Conservation (phyloP, 2,329 filamentous ascomycete species). For the Hymenoscyphus linearis region DNA sequence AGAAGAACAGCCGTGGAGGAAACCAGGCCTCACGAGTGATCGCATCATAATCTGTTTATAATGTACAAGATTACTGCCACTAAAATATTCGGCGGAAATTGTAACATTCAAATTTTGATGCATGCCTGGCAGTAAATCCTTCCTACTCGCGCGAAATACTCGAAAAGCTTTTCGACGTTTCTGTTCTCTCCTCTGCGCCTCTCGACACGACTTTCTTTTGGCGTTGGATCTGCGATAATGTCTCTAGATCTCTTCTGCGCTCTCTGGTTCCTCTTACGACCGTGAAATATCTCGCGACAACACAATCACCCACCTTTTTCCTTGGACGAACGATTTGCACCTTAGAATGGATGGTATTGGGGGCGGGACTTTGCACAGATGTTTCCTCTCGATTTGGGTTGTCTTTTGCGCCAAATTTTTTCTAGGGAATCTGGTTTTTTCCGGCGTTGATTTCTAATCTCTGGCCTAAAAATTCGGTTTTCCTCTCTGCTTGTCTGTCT, state of each 20-base stretch:
- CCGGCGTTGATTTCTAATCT: neutral
- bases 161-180: slow-evolving; percentile 8
- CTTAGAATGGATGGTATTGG: slow-evolving; percentile 26
- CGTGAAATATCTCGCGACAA: slow-evolving; percentile 9
- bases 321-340: slow-evolving; percentile 10
- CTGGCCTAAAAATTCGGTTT: neutral
- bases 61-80: slow-evolving; percentile 7
- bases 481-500: too few relatives aligned
- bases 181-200: slow-evolving; percentile 16
- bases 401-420: slow-evolving; percentile 6
- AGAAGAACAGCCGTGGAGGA: slow-evolving; percentile 34
- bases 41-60: slow-evolving; percentile 27
- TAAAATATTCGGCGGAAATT: slow-evolving; percentile 4
- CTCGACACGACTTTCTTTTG: slow-evolving; percentile 25
- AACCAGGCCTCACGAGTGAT: slow-evolving; percentile 29
- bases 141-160: neutral
- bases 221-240: slow-evolving; percentile 29
- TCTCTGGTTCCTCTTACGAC: slow-evolving; percentile 12
- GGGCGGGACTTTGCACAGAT: slow-evolving; percentile 24
- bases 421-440: slow-evolving; percentile 4
- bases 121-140: slow-evolving; percentile 4
- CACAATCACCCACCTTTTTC: slow-evolving; percentile 9
- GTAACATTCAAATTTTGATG: slow-evolving; percentile 6
- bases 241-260: slow-evolving; percentile 27
- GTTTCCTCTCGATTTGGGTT: slow-evolving; percentile 7